These are phyloP conservation scores for Boletus speciosus DNA, from an alignment of 768 basidiomycete genomes.

Conservation along the genomic window DNA sequence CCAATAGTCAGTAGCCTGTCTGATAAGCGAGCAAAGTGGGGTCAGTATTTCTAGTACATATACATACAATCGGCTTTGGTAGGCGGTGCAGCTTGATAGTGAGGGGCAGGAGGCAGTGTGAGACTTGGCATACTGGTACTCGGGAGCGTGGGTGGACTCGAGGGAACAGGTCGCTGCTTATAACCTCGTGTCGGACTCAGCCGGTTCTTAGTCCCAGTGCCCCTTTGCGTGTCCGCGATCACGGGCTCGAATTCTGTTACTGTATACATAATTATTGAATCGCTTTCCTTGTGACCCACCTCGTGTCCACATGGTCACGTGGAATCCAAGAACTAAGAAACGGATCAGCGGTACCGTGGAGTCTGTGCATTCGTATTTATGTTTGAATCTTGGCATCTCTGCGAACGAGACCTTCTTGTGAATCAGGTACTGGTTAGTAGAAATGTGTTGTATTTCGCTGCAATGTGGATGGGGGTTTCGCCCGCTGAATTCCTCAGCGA, in stretches of 20 bases:
- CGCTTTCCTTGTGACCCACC: not conserved
- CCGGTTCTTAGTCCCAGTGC: not conserved
- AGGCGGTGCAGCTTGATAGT: slow-evolving; percentile 33
- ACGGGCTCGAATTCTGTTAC: not conserved
- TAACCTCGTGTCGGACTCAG: not conserved
- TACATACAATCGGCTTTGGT: slow-evolving; percentile 36
- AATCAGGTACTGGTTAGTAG: not conserved
- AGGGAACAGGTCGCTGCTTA: not conserved
- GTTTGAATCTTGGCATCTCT: no score
- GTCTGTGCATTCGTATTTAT: no score
- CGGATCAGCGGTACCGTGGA: no score
- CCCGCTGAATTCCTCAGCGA: not conserved
- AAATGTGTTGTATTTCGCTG: not conserved
- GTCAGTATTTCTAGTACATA: not conserved
- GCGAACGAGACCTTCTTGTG: no score
- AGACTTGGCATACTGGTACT: slow-evolving; percentile 28
- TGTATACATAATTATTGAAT: not conserved
- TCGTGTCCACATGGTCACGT: not conserved
- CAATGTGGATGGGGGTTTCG: not conserved
- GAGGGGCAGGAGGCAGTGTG: slow-evolving; percentile 34
- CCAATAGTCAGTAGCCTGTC: slow-evolving; percentile 8
- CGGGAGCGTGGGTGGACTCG: not conserved
- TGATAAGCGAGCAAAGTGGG: not conserved
- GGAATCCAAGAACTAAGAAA: no score
- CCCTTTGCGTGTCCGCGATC: not conserved